Evolutionary conservation across 1,284 basidiomycete species (phyloP).

Genomic region (Amylostereum areolatum): DNA sequence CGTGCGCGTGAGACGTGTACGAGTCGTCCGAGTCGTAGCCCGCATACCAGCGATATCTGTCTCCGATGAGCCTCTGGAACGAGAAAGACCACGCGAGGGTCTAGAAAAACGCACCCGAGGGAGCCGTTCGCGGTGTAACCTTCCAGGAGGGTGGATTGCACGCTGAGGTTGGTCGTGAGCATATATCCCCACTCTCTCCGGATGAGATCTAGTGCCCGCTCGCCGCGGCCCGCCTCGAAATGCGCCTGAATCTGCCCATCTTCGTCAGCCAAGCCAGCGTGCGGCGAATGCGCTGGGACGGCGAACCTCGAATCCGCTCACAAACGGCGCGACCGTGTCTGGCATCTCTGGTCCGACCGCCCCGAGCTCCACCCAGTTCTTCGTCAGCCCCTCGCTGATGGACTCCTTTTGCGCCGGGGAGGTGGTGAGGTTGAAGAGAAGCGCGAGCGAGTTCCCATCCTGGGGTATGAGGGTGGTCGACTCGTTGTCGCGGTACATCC

Average conservation of each 20-base stretch:
- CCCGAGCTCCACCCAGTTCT: constrained; percentile 44
- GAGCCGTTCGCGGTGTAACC: constrained; percentile 47
- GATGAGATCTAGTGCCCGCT: constrained; percentile 41
- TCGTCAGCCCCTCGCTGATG: constrained; percentile 37
- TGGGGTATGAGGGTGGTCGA: constrained; percentile 40
- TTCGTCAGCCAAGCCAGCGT: too few species aligned
- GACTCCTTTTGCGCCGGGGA: constrained; percentile 31
- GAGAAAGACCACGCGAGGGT: too few species aligned
- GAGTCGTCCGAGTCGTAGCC: constrained; percentile 44
- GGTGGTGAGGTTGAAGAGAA: constrained; percentile 43
- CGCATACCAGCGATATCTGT: constrained; percentile 36
- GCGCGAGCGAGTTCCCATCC: constrained; percentile 45
- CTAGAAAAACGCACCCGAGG: constrained; percentile 28
- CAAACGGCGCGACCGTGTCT: constrained; percentile 35
- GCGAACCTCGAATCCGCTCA: constrained; percentile 18
- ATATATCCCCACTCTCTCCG: constrained; percentile 49
- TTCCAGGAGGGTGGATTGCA: constrained; percentile 45
- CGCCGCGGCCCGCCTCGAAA: constrained; percentile 41
- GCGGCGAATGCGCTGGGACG: too few species aligned
- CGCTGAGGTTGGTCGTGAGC: constrained; percentile 44
- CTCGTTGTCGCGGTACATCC: constrained; percentile 42
- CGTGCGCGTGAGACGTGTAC: constrained; percentile 39
- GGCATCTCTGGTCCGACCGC: constrained; percentile 44
- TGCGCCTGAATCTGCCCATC: constrained; percentile 40
- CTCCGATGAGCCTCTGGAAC: not conserved